Evolutionary conservation across 176 grass and related monocot genomes (phyloP).

Genomic region (Echinochloa phyllopogon): DNA sequence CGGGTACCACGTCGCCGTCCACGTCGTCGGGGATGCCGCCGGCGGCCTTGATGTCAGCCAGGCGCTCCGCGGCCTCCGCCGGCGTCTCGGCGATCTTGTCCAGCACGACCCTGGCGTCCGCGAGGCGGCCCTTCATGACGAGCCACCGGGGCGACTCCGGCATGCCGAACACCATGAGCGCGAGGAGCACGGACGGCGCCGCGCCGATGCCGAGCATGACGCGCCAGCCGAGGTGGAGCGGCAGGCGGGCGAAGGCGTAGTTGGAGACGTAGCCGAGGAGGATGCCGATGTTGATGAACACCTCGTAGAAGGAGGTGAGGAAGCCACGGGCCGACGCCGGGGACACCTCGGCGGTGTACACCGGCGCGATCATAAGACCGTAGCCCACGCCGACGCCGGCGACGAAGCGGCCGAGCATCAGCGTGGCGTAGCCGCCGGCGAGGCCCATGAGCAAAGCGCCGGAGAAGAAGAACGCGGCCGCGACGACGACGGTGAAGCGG

Average conservation of each 20-base stretch:
- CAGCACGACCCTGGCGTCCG: constrained; percentile 58
- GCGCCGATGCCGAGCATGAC: constrained; percentile 77
- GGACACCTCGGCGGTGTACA: constrained; percentile 71
- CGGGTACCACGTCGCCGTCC: constrained; percentile 51
- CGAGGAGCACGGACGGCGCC: constrained; percentile 56
- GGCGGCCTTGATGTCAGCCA: constrained; percentile 61
- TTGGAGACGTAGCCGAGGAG: constrained; percentile 73
- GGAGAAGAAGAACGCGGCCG: constrained; percentile 53
- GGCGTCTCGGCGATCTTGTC: constrained; percentile 50
- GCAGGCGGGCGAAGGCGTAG: constrained; percentile 55
- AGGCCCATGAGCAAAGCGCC: constrained; percentile 70
- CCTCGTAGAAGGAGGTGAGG: constrained; percentile 65
- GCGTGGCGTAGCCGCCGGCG: constrained; percentile 48
- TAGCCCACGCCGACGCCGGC: constrained; percentile 70
- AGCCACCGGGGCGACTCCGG: constrained; percentile 80
- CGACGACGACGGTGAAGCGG: constrained; percentile 64
- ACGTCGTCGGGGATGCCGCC: constrained; percentile 49
- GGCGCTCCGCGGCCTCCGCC: constrained; percentile 55
- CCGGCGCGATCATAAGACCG: constrained; percentile 64
- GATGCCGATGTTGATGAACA: constrained; percentile 72
- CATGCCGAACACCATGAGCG: constrained; percentile 53
- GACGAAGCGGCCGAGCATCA: constrained; percentile 66
- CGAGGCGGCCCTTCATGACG: constrained; percentile 68
- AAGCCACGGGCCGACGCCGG: constrained; percentile 60
- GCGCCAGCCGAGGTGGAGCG: constrained; percentile 59